phyloP scores from a whole-genome alignment of 768 basidiomycete genomes.

The Suillus sp. region DNA sequence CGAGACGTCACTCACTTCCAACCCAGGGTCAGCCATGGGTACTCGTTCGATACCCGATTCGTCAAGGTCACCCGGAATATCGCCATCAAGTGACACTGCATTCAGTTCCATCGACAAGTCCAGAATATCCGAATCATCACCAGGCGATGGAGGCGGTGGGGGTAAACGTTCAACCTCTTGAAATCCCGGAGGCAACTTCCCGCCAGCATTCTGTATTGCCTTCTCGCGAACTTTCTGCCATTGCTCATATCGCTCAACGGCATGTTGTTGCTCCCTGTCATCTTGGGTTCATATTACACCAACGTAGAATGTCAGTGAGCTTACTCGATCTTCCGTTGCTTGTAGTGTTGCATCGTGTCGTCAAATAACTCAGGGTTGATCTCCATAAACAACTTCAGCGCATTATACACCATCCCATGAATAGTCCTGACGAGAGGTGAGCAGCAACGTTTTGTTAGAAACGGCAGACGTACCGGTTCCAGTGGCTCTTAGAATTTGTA shows the following conservation, averaged over 20 bases:
- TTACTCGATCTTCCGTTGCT: constrained; percentile 81
- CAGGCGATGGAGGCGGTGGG: constrained; percentile 74
- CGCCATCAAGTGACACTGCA: constrained; percentile 75
- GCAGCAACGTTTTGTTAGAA: constrained; percentile 15
- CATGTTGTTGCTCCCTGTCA: constrained; percentile 82
- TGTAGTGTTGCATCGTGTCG: constrained; percentile 90
- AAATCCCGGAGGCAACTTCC: constrained; percentile 72
- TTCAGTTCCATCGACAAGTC: constrained; percentile 90
- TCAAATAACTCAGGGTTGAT: constrained; percentile 97
- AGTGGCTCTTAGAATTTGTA: constrained; percentile 94
- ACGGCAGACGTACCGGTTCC: constrained; percentile 81
- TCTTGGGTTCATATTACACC: constrained; percentile 1
- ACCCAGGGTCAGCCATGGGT: constrained; percentile 89
- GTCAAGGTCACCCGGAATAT: constrained; percentile 65
- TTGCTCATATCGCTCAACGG: constrained; percentile 80
- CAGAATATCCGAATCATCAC: constrained; percentile 84
- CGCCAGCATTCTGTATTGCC: constrained; percentile 71
- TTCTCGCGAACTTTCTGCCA: constrained; percentile 86
- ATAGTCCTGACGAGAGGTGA: constrained; percentile 68
- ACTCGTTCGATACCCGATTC: constrained; percentile 85
- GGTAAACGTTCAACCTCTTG: constrained; percentile 67
- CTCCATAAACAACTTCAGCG: constrained; percentile 98
- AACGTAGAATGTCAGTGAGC: constrained; percentile 34
- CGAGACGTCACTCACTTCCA: constrained; percentile 62
- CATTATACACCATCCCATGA: constrained; percentile 99